Evolutionary conservation across 2,329 filamentous ascomycete genomes (phyloP).

Genomic region (Cytospora schulzeri): DNA sequence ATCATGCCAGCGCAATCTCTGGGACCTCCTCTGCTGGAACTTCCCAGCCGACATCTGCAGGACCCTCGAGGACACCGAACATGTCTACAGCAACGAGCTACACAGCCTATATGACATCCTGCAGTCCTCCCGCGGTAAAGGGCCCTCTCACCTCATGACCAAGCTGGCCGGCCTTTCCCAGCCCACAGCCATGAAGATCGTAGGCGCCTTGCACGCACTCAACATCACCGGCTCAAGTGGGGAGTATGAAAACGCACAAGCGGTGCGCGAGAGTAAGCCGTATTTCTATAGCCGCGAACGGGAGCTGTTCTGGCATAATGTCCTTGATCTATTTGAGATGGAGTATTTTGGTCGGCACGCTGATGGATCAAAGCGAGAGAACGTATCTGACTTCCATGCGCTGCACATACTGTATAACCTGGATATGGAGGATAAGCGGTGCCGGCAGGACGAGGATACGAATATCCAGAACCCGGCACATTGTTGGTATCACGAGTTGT

Average conservation of each 20-base stretch:
- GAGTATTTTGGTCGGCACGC: slow-evolving; percentile 12
- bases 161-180: slow-evolving; percentile 11
- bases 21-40: slow-evolving; percentile 18
- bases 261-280: neutral
- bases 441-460: slow-evolving; percentile 9
- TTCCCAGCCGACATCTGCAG: slow-evolving; percentile 21
- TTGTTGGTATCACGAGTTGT: slow-evolving; percentile 19
- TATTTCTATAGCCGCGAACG: slow-evolving; percentile 17
- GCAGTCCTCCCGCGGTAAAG: neutral
- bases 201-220: slow-evolving; percentile 10
- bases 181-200: slow-evolving; percentile 7
- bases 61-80: neutral
- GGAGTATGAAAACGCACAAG: neutral
- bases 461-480: slow-evolving; percentile 15
- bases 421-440: slow-evolving; percentile 18
- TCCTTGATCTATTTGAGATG: slow-evolving; percentile 15
- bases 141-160: slow-evolving; percentile 6
- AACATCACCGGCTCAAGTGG: neutral
- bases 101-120: slow-evolving; percentile 21
- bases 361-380: slow-evolving; percentile 11
- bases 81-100: slow-evolving; percentile 17
- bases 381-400: slow-evolving; percentile 13
- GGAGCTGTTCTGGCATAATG: slow-evolving; percentile 15
- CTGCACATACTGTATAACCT: slow-evolving; percentile 23
- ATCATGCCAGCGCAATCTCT: slow-evolving; percentile 16